Base-by-base conservation (phyloP, 345 rosid species). In the Pistacia integerrima region DNA sequence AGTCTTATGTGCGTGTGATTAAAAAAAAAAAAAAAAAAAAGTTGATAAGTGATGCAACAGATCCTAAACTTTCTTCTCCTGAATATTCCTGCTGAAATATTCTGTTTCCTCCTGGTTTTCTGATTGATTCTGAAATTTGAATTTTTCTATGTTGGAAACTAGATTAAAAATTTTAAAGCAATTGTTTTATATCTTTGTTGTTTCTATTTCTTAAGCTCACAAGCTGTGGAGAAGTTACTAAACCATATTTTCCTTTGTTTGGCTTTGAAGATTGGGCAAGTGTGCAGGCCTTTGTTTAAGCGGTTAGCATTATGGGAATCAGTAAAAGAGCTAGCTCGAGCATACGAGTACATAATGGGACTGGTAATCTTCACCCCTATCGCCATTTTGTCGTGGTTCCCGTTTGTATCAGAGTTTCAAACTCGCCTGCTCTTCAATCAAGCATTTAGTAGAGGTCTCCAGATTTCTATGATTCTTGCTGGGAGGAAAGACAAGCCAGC, bases 401-500 rank as follows among this genome's bases (percentile, higher is more conserved):
- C 99, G 1, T 94, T 97, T 33, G 94, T 94, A 10, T 92, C 90
- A 1, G 98, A 92, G 84, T 79, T 97, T 84, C 99, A 97, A 78
- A 85, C 93, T 5, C 92, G 99, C 12, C 76, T 94, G 77, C 93
- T 97, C 54, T 97, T 96, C 88, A 94, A 96, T 82, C 99, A 92
- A 80, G 99, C 99, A 44, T 85, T 96, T 58, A 91, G 99, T 69
- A 90, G 96, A 86, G 98, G 99, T 74, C 88, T 96, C 64, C 97
- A 90, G 84, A 97, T 94, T 72, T 91, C 99, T 25, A 90, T 88
- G 95, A 94, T 97, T 88, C 92, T 87, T 0, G 68, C 89, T 0
- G 88, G 98, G 14, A 90, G 72, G 84, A 85, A 87, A 84, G 95
- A 92, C 18, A 69, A 73, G 77, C 25, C 25, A 25, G 25, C 25